A percentile compares a stretch with the other conserved stretches of the same genome.
These are phyloP conservation scores for Lactarius tabidus DNA, from an alignment of 768 basidiomycete species.

Conservation along the genomic window DNA sequence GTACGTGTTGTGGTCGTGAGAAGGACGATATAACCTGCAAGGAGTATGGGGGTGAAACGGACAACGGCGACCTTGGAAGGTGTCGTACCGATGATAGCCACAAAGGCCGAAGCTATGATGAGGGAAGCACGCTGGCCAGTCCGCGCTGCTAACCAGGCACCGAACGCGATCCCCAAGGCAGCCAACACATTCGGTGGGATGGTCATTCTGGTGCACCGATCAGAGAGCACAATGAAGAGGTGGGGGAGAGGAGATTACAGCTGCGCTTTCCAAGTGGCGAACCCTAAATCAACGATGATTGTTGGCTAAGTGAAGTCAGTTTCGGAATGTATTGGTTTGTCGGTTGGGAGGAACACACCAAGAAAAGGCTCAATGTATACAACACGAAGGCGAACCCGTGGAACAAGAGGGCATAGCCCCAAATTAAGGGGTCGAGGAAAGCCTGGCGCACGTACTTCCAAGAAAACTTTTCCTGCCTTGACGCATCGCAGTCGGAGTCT, in stretches of 20 bases:
- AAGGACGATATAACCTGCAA: conserved; percentile 53
- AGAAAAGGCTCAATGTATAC: conserved; percentile 55
- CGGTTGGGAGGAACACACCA: conserved; percentile 35
- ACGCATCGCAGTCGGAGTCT: conserved; percentile 51
- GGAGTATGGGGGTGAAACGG: background rate
- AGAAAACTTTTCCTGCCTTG: conserved; percentile 48
- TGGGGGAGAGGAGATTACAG: conserved; percentile 36
- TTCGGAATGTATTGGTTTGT: background rate
- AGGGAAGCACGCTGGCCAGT: conserved; percentile 46
- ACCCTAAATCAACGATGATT: conserved; percentile 56
- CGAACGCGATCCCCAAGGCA: conserved; percentile 44
- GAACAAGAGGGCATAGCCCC: conserved; percentile 57
- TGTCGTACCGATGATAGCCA: conserved; percentile 52
- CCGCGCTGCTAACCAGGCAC: conserved; percentile 50
- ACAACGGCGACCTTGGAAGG: too few relatives aligned
- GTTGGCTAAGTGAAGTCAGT: conserved; percentile 40
- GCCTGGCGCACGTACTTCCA: conserved; percentile 57
- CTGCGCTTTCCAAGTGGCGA: conserved; percentile 56
- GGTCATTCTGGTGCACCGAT: conserved; percentile 40
- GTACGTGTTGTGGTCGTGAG: conserved; percentile 43
- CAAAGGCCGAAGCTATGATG: conserved; percentile 46
- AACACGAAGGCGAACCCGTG: conserved; percentile 58
- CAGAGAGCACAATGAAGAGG: background rate
- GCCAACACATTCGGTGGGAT: conserved; percentile 57
- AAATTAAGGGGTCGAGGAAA: conserved; percentile 53